Percentiles rank a stretch among this genome's conserved stretches.
Conservation (phyloP, 176 grass and related monocot species). For the Triticum dicoccoides region DNA sequence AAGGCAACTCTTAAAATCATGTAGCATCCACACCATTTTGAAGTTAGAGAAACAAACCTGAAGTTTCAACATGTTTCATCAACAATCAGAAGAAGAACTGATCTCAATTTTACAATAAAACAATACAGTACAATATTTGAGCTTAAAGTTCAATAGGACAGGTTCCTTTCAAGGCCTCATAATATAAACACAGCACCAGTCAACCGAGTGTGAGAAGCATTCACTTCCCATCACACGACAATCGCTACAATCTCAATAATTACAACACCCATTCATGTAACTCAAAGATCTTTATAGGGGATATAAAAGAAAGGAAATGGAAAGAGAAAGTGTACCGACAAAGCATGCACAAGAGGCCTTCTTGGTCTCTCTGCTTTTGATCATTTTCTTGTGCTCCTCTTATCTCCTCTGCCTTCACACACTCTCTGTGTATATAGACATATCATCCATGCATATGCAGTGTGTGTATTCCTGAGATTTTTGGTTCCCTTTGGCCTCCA, state of each 20-base stretch:
- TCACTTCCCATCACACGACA: conserved; percentile 26
- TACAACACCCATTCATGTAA: conserved; percentile 35
- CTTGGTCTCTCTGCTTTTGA: neutral
- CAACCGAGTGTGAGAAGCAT: conserved; percentile 27
- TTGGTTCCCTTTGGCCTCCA: conserved; percentile 62
- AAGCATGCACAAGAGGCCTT: conserved; percentile 4
- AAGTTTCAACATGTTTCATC: conserved; percentile 2
- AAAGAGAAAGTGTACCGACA: conserved; percentile 21
- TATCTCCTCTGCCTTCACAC: conserved; percentile 20
- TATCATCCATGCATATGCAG: no score
- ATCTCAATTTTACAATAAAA: conserved; percentile 23
- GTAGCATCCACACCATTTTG: neutral
- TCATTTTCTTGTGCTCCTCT: neutral
- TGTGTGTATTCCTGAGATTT: neutral
- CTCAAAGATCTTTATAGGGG: neutral
- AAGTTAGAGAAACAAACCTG: neutral
- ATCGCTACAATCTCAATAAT: conserved; percentile 45
- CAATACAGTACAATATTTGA: conserved; percentile 32
- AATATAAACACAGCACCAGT: conserved; percentile 26
- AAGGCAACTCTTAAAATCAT: neutral
- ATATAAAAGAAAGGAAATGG: neutral
- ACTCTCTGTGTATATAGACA: neutral
- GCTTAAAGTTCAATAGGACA: conserved; percentile 7
- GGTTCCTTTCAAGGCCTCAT: conserved; percentile 30
- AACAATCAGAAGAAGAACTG: neutral